phyloP scores from a whole-genome alignment of 768 basidiomycete species.

The Trametes gibbosa region DNA sequence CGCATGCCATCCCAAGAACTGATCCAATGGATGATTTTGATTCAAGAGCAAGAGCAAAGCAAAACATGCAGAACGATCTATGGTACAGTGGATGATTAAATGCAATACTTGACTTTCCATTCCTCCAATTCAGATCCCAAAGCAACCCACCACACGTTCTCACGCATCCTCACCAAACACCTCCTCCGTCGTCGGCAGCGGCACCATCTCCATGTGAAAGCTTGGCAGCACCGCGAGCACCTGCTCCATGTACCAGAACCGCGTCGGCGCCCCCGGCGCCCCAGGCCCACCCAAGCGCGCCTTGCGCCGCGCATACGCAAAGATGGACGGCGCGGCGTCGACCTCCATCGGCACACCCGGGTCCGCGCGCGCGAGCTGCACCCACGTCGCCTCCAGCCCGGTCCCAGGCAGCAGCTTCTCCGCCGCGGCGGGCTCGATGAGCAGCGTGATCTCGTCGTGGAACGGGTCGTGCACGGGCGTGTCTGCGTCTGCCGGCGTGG shows the following conservation, averaged over 20 bases:
- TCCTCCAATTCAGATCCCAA: not conserved
- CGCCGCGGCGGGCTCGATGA: constrained; percentile 46
- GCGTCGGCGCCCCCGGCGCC: constrained; percentile 24
- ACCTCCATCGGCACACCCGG: constrained; percentile 14
- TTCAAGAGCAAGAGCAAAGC: not conserved
- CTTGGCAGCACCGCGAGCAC: constrained; percentile 52
- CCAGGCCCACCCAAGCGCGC: constrained; percentile 27
- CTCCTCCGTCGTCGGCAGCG: constrained; percentile 15
- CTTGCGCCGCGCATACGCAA: constrained; percentile 20
- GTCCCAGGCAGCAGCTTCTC: constrained; percentile 49
- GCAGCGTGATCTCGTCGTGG: constrained; percentile 57
- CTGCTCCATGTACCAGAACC: constrained; percentile 63
- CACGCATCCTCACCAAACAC: constrained; percentile 5
- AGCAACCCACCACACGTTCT: too few species aligned
- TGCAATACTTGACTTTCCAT: not conserved
- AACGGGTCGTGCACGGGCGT: constrained; percentile 44
- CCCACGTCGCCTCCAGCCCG: constrained; percentile 64
- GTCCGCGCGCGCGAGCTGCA: constrained; percentile 54
- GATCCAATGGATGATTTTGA: not conserved
- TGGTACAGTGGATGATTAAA: not conserved
- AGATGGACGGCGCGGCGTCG: not conserved
- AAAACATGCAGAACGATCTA: not conserved
- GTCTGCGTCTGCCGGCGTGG: constrained; percentile 8
- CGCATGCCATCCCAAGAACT: not conserved
- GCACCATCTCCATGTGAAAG: constrained; percentile 39